phyloP scores from a whole-genome alignment of 805 yeast species.

The Cyberlindnera galapagoensis region DNA sequence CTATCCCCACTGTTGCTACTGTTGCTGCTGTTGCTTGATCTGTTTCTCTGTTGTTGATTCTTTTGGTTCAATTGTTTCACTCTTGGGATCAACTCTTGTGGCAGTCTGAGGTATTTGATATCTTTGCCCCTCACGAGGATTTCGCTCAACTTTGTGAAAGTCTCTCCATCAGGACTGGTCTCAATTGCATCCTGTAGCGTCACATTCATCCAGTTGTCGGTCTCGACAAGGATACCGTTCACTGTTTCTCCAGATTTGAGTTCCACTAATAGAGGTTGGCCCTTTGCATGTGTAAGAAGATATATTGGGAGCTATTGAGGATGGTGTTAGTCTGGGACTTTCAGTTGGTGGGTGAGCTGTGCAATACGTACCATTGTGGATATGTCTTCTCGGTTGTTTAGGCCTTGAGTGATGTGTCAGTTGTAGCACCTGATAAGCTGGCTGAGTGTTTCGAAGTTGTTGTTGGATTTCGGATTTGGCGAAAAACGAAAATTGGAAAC shows the following conservation, averaged over 20 bases:
- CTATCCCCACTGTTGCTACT: slow-evolving; percentile 28
- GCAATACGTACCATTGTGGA: too few relatives aligned
- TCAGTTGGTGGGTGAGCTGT: too few relatives aligned
- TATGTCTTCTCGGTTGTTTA: too few relatives aligned
- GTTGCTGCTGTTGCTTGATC: slow-evolving; percentile 39
- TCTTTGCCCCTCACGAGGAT: slow-evolving; percentile 82
- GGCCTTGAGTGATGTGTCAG: too few relatives aligned
- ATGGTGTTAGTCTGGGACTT: slow-evolving; percentile 8
- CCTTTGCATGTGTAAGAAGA: slow-evolving; percentile 83
- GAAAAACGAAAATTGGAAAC: too few relatives aligned
- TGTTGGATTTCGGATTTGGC: too few relatives aligned
- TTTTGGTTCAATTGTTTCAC: slow-evolving; percentile 60
- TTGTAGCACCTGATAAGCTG: too few relatives aligned
- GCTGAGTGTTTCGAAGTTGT: too few relatives aligned
- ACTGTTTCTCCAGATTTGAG: slow-evolving; percentile 87
- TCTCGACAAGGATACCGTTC: slow-evolving; percentile 75
- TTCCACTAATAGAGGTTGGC: slow-evolving; percentile 81
- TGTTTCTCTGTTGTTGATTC: slow-evolving; percentile 37
- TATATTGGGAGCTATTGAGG: slow-evolving; percentile 89
- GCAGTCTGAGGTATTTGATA: slow-evolving; percentile 70
- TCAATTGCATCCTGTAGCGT: slow-evolving; percentile 73
- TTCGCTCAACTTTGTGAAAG: slow-evolving; percentile 59
- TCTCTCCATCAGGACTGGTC: slow-evolving; percentile 54
- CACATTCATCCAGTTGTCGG: slow-evolving; percentile 95
- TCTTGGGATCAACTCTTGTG: slow-evolving; percentile 69